Evolutionary conservation across 1,284 basidiomycete species (phyloP), one percentile per base, ranked within the genome.

Genomic region (Cryptococcus sp.): DNA sequence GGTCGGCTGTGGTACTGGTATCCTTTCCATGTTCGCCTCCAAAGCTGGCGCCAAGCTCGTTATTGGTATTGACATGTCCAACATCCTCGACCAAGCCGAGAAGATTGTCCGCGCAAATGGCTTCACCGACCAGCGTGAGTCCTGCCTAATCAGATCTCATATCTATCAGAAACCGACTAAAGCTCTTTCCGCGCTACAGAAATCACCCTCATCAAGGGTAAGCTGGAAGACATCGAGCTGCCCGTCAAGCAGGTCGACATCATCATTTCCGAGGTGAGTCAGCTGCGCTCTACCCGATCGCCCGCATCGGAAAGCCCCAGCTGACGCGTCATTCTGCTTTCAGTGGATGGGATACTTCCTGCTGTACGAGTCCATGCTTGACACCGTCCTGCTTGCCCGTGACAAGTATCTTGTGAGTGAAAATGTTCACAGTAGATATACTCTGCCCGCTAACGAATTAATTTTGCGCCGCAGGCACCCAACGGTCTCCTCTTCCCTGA

Each of bases 51-150:
- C 96, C 50, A 88, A 90, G 73, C 92, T 91, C 69, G 96, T 99
- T 69, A 92, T 95, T 67, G 94, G 92, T 61, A 95, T 99, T 78
- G 96, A 99, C 81, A 99, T 99, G 96, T 97, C 93, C 65, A 98
- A 99, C 82, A 99, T 99, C 81, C 91, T 98, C 76, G 95, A 98
- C 82, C 94, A 99, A 83, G 96, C 96, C 6, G 86, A 89, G 82
- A 94, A 93, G 81, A 99, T 99, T 69, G 87, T 98, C 65, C 88
- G 93, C 70, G 90, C 91, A 17, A 99, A 99, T 71, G 94, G 94
- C 51, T 96, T 98, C 83, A 86, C 87, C 79, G 65, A 70, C 53
- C 88, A 97, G 77, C 90, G 91, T 95, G 65, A 68, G 91, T 85
- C 10, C 11, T 17, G 16, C 38, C 52, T 56, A 25, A 25, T 50